Percentiles rank a stretch among this genome's conserved stretches.
phyloP scores from a whole-genome alignment of 1,284 basidiomycete genomes.

The Amylostereum areolatum region DNA sequence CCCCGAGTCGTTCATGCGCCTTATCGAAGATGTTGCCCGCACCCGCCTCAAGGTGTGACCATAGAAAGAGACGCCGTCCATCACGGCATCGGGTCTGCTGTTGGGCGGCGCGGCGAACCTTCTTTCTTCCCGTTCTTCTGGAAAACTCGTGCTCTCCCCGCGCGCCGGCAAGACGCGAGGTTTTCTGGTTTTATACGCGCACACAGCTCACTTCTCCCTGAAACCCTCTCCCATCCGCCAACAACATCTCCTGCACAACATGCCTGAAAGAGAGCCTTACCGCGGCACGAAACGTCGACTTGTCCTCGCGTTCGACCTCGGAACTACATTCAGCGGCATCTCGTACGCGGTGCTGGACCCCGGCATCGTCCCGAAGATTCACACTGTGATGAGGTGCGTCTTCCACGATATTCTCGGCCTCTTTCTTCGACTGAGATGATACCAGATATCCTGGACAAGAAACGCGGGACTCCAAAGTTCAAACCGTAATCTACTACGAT shows the following conservation, averaged over 20 bases:
- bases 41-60: too few species aligned
- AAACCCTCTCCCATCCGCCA: not conserved
- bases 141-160: too few species aligned
- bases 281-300: slow-evolving; percentile 8
- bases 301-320: slow-evolving; percentile 15
- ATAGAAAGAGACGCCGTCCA: too few species aligned
- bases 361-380: slow-evolving; percentile 13
- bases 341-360: slow-evolving; percentile 18
- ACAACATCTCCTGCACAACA: not conserved
- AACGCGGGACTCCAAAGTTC: slow-evolving; percentile 27
- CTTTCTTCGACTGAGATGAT: not conserved
- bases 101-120: too few species aligned
- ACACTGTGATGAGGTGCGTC: slow-evolving; percentile 10
- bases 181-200: too few species aligned
- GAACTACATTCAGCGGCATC: slow-evolving; percentile 16
- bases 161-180: too few species aligned
- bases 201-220: not conserved
- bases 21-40: too few species aligned
- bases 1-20: too few species aligned
- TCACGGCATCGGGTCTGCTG: too few species aligned
- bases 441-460: slow-evolving; percentile 8
- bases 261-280: not conserved
- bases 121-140: too few species aligned
- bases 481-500: slow-evolving; percentile 29
- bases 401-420: not conserved